These are phyloP conservation scores for Rhodotorula sp. DNA, from an alignment of 1,284 basidiomycete species.

Conservation along the genomic window DNA sequence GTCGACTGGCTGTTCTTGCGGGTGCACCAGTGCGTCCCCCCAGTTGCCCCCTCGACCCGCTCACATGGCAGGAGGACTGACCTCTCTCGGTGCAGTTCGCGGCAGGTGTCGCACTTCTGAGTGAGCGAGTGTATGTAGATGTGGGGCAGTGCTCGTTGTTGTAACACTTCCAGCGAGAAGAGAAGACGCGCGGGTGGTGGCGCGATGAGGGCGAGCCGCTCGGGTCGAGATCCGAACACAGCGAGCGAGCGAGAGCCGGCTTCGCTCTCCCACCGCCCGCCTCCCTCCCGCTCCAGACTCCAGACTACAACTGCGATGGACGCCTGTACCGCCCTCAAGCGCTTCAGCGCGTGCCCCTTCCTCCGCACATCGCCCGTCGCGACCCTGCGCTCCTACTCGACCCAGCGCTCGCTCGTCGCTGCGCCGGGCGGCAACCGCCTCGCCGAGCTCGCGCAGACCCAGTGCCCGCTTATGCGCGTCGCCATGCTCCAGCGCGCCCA, in stretches of 20 bases:
- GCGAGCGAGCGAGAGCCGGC: neutral
- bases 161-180: neutral
- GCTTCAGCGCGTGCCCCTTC: slow-evolving; percentile 41
- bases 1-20: slow-evolving; percentile 81
- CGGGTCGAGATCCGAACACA: neutral
- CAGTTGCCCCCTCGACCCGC: neutral
- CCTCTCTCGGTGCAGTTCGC: slow-evolving; percentile 7
- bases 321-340: slow-evolving; percentile 24
- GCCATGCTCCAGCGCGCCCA: slow-evolving; percentile 13
- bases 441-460: slow-evolving; percentile 26
- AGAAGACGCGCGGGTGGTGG: neutral
- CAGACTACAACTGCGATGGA: neutral
- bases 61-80: neutral
- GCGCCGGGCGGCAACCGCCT: slow-evolving; percentile 29
- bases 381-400: slow-evolving; percentile 25
- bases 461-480: slow-evolving; percentile 39
- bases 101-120: slow-evolving; percentile 11
- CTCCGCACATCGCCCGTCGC: slow-evolving; percentile 22
- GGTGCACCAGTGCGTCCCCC: slow-evolving; percentile 38
- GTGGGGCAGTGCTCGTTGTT: neutral
- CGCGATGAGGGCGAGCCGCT: neutral
- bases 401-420: slow-evolving; percentile 7
- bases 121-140: neutral
- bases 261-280: neutral
- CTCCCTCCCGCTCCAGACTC: slow-evolving; percentile 2